Base-by-base conservation (phyloP, 805 yeast genomes). In the Lipomyces orientalis region DNA sequence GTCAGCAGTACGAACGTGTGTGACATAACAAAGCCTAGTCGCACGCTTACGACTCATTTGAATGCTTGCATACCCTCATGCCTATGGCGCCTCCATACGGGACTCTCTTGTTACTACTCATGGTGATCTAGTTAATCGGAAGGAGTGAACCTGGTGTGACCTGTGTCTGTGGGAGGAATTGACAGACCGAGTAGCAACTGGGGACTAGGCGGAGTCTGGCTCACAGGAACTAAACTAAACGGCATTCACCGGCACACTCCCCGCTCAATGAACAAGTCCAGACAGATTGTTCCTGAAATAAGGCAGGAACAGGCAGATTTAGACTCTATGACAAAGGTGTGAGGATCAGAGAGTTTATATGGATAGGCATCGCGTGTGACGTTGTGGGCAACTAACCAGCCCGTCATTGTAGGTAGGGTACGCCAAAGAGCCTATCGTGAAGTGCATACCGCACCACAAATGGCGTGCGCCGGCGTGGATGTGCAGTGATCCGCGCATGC, bases 51-150 rank as follows among this genome's bases (percentile, higher is more conserved):
- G 29, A 22, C 22, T 14, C 14, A n/a, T 31, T 58, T 35, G 14
- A 37, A 12, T 58, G 34, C 34, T 60, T 22, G 62, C 62, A 29
- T 59, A 59, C 65, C 65, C 58, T 60, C 56, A 62, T 58, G 54
- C 65, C 63, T 4, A 58, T 54, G 16, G 63, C 49, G 5, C 65
- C 65, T 5, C 65, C 65, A 19, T 62, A 62, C 1, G 65, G 65
- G 31, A 49, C 67, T 60, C 65, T 31, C 29, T 39, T 29, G 22
- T 54, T 60, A 22, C 22, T 25, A 16, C 14, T 52, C 55, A 52
- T 52, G 31, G 16, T 43, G 49, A 43, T 16, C 33, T 22, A 16
- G 35, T 54, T 5, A 25, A 25, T 25, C 29, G 29, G 22, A 43
- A n/a, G 6, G 19, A 43, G 22, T 16, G 49, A 43, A 43, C 19